A percentile compares a stretch with the other conserved stretches of the same genome.
These are phyloP conservation scores for Tolypocladium endophyticum DNA, from an alignment of 2,329 filamentous ascomycete genomes.

Conservation along the genomic window DNA sequence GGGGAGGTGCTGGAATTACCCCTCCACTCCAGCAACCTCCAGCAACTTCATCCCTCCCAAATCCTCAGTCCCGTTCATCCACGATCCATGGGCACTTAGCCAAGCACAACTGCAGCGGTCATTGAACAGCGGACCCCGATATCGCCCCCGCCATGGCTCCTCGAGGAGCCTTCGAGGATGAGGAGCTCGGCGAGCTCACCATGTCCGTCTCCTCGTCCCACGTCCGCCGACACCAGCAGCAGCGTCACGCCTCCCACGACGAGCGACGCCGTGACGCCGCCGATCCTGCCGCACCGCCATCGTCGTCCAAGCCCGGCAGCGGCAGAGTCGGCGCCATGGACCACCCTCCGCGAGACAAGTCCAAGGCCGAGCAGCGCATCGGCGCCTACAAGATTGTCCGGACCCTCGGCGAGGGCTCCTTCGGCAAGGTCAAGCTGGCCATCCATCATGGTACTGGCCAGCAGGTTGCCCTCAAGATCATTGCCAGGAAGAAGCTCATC, in stretches of 20 bases:
- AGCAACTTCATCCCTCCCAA: background rate
- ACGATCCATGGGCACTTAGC: background rate
- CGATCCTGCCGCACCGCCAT: conserved; percentile 11
- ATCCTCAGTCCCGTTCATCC: background rate
- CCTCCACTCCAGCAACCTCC: background rate
- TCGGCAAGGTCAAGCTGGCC: conserved; percentile 96
- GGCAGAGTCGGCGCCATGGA: conserved; percentile 23
- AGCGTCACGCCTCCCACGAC: conserved; percentile 8
- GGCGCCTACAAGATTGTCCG: conserved; percentile 85
- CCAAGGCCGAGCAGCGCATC: conserved; percentile 69
- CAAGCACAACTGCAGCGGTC: background rate
- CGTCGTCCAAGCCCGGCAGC: conserved; percentile 14
- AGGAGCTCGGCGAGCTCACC: conserved; percentile 75
- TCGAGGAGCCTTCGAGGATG: conserved; percentile 58
- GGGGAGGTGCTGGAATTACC: background rate
- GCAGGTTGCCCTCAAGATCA: conserved; percentile 96
- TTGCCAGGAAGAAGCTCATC: conserved; percentile 88
- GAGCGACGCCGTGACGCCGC: conserved; percentile 14
- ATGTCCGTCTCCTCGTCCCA: conserved; percentile 60
- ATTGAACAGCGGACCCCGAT: conserved; percentile 1
- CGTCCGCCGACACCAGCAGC: conserved; percentile 40
- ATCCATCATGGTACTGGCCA: conserved; percentile 86
- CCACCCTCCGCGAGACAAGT: conserved; percentile 28
- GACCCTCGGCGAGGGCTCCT: conserved; percentile 91
- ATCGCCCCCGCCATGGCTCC: conserved; percentile 32